Evolutionary conservation across 192 early-diverging fungal genomes (phyloP), one percentile per base, ranked within the genome.

Genomic region (Rhizoclosmatium globosum): DNA sequence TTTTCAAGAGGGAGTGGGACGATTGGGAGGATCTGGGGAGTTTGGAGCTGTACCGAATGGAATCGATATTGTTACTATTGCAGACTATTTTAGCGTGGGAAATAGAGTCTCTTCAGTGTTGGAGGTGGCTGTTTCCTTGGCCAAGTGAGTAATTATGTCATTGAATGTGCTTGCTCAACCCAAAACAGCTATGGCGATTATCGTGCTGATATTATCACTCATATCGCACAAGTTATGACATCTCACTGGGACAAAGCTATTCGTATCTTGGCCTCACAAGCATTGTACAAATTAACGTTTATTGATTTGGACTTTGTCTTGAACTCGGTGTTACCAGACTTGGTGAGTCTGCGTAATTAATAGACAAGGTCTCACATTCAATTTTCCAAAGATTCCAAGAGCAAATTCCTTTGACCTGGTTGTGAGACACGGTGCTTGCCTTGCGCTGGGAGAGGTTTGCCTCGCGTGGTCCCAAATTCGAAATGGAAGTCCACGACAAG

Each of bases 1-100:
- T 3, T 98, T 97, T 82, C 98, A 99, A 83, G 98, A 99, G 76
- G 95, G 97, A 79, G 98, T 97, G 64, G 98, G 98, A 3, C 87
- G 98, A 44, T 91, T 79, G 42, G 78, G 78, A 2, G 67, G 58
- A 21, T 45, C 38, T 62, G 78, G 70, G 31, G 64, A 92, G 82
- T 91, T 92, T 88, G 60, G 17, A n/a, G 76, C 59, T 43, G 53
- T 99, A 69, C 95, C 98, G 39, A 93, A 95, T 82, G 98, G 98
- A 0, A 97, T 99, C 71, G 89, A 94, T 4, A 93, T 99, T 70
- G 89, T 98, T 50, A 94, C 94, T 59, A 85, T 89, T 41, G 96
- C 96, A 0, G 97, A 99, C 82, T 99, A 96, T 83, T 97, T 96
- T 83, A 88, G 92, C 2, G 87, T 99, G 0, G 95, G 98, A 47